Evolutionary conservation across 192 early-diverging fungal genomes (phyloP), one percentile per base, ranked within the genome.

Genomic region (Coemansia sp.): DNA sequence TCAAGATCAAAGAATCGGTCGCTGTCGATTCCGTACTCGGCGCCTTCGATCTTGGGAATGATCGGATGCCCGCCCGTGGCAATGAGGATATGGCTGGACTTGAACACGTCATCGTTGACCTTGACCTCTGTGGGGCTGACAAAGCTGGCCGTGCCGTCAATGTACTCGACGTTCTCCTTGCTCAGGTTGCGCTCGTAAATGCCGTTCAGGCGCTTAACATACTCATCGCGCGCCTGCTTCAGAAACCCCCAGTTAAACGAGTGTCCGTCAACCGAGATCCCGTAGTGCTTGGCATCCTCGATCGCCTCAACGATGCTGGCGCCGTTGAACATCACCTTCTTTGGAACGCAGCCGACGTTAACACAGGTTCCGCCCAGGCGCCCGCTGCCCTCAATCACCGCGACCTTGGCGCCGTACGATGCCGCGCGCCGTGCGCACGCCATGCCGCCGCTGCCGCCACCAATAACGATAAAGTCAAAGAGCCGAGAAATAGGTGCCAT

Each of bases 1-100:
- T 93, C 88, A 35, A 99, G 82, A 29, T 94, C 91, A 83, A 99
- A 99, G 82, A 99, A 99, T 10, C 91, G 90, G 77, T 99, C 97
- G 49, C 87, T 90, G 60, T 87, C 88, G 56, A 99, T 93, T 46
- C 95, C 96, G 32, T 83, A 69, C 65, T 95, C 91, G 4, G 89
- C 88, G 28, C 96, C 96, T 31, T 89, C 88, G 43, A 90, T 77
- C 57, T 63, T 46, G n/a, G 93, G 97, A 60, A 95, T 88, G 25
- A 79, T 58, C 25, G 89, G 86, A 46, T 82, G 86, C 29, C 89
- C 87, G 56, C 90, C 89, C 10, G 90, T 89, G 46, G 97, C 94
- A 54, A 99, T 90, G 54, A 99, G 81, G 52, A 99, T 91, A 58
- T 94, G 91, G 70, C 89, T 91, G 31, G 89, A 89, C 54, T 81